Percentiles rank a stretch among this genome's conserved stretches.
These are phyloP conservation scores for Aspergillus sp. DNA, from an alignment of 2,329 filamentous ascomycete species.

Conservation along the genomic window DNA sequence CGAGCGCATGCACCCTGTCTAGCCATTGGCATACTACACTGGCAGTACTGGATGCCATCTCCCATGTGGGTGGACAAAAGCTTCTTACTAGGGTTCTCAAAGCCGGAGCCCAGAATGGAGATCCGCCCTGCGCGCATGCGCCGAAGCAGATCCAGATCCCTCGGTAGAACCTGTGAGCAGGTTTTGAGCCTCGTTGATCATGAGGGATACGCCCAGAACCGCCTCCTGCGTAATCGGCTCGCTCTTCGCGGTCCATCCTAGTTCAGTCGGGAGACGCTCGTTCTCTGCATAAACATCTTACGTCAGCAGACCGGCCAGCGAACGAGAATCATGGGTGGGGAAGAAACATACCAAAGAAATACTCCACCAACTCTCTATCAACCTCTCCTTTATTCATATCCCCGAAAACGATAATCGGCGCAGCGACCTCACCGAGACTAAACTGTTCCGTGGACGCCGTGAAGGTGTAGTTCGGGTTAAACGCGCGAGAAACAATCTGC, in stretches of 20 bases:
- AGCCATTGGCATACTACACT: no score
- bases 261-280: not conserved
- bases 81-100: no score
- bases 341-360: slow-evolving; percentile 25
- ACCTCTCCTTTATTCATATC: slow-evolving; percentile 48
- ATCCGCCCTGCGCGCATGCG: no score
- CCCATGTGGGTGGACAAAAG: no score
- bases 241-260: not conserved
- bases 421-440: slow-evolving; percentile 56
- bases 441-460: slow-evolving; percentile 49
- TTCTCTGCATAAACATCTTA: not conserved
- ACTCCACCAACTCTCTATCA: slow-evolving; percentile 32
- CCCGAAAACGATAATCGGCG: slow-evolving; percentile 57
- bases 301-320: no score
- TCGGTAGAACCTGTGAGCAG: not conserved
- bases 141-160: no score
- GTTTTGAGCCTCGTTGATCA: not conserved
- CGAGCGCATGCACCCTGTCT: no score
- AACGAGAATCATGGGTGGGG: no score
- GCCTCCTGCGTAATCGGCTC: not conserved
- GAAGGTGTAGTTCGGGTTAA: slow-evolving; percentile 57
- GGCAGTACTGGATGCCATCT: no score
- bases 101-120: no score
- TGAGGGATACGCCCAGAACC: not conserved
- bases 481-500: slow-evolving; percentile 50